These are phyloP conservation scores for Rhazya stricta DNA, from an alignment of 257 asterid species.

Conservation along the genomic window DNA sequence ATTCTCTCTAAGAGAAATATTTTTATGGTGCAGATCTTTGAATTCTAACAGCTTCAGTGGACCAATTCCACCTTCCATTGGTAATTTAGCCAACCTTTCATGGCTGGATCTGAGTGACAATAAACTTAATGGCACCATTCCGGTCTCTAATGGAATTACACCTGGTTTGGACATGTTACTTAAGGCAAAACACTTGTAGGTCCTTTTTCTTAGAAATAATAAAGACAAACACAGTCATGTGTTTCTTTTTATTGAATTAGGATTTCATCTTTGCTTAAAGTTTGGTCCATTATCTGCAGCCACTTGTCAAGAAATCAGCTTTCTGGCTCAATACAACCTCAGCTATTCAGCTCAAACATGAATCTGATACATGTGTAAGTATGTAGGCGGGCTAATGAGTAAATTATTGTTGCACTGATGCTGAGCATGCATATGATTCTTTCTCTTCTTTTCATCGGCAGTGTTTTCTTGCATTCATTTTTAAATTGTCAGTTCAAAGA, in stretches of 20 bases:
- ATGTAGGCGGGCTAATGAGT: background rate
- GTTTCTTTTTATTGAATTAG: background rate
- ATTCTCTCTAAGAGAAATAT: background rate
- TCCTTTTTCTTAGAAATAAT: constrained; percentile 10
- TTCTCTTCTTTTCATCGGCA: background rate
- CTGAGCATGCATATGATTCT: background rate
- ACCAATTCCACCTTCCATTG: constrained; percentile 69
- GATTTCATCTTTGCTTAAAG: background rate
- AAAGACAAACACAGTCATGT: background rate
- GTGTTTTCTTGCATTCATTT: background rate
- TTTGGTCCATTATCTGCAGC: constrained; percentile 35
- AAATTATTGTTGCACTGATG: background rate
- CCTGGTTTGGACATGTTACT: constrained; percentile 68
- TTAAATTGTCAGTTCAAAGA: background rate
- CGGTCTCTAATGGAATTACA: constrained; percentile 45
- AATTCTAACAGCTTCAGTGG: constrained; percentile 66
- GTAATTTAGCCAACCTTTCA: constrained; percentile 57
- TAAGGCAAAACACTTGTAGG: constrained; percentile 67
- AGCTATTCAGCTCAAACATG: constrained; percentile 60
- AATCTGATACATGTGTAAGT: constrained; percentile 69
- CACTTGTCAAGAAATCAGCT: constrained; percentile 73
- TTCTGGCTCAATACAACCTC: constrained; percentile 54
- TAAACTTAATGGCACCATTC: constrained; percentile 60
- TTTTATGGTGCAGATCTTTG: constrained; percentile 43
- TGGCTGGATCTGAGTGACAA: constrained; percentile 86